These are phyloP conservation scores for Aspergillus brunneoviolaceus DNA, from an alignment of 2,329 filamentous ascomycete species.

Conservation along the genomic window DNA sequence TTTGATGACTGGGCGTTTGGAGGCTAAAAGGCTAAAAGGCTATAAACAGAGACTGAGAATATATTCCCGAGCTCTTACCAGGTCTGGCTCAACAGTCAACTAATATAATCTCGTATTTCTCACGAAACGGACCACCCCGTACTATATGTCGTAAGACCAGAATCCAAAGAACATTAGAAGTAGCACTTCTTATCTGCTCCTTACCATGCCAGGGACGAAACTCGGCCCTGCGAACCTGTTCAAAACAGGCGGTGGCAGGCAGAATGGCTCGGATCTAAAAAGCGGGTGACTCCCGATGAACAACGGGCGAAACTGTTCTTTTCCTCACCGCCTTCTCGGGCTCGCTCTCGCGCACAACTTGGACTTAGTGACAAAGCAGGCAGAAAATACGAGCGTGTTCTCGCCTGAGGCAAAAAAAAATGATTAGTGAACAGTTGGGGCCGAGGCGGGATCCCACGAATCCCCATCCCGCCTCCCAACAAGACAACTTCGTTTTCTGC, in stretches of 20 bases:
- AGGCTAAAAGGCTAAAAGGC: constrained; percentile 4
- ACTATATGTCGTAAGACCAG: no score
- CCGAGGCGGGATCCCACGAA: constrained; percentile 2
- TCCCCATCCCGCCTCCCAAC: background rate
- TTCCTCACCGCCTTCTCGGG: background rate
- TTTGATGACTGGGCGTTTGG: background rate
- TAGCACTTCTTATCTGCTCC: no score
- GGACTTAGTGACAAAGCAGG: background rate
- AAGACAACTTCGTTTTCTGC: background rate
- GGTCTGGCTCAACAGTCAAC: background rate
- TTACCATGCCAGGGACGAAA: background rate
- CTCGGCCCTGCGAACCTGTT: background rate
- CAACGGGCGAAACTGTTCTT: background rate
- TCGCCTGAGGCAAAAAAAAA: background rate
- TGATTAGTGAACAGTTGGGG: constrained; percentile 16
- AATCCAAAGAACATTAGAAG: no score
- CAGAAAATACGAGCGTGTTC: background rate
- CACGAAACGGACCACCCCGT: no score
- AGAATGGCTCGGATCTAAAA: no score
- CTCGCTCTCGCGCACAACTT: background rate
- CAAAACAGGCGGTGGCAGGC: background rate
- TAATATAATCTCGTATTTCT: background rate
- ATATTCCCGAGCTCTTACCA: background rate
- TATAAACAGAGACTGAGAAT: background rate
- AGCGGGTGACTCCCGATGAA: no score